A percentile compares a stretch with the other conserved stretches of the same genome.
phyloP scores from a whole-genome alignment of 768 basidiomycete species.

The Mycena rebaudengoi region DNA sequence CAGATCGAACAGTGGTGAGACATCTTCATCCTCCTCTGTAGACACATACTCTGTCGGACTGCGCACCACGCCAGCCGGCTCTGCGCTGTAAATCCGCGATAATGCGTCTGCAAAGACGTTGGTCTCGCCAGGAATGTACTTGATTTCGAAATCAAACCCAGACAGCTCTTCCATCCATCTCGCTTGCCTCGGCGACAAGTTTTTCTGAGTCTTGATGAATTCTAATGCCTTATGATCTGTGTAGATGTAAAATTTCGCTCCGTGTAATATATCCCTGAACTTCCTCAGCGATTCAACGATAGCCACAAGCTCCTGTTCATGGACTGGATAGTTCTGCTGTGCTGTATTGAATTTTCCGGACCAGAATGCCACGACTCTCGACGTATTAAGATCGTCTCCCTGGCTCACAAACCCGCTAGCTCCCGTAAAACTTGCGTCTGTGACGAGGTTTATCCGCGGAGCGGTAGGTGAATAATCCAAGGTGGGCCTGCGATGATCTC shows the following conservation, averaged over 20 bases:
- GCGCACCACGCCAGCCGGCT: conserved; percentile 13
- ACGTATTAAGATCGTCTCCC: conserved; percentile 35
- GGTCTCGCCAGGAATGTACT: conserved; percentile 41
- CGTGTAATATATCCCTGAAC: conserved; percentile 39
- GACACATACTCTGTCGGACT: conserved; percentile 21
- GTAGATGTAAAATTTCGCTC: conserved; percentile 33
- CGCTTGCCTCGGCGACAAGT: conserved; percentile 44
- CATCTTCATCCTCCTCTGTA: background rate
- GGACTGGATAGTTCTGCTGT: conserved; percentile 43
- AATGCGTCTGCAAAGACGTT: conserved; percentile 52
- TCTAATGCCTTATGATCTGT: conserved; percentile 46
- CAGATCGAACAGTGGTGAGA: background rate
- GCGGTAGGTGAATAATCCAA: conserved; percentile 25
- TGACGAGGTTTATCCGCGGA: conserved; percentile 36
- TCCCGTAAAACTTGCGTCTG: conserved; percentile 40
- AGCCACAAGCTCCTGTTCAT: conserved; percentile 49
- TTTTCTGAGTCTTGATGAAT: conserved; percentile 40
- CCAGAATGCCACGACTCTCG: conserved; percentile 43
- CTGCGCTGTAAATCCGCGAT: conserved; percentile 36
- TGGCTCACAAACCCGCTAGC: conserved; percentile 37
- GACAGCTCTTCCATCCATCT: conserved; percentile 49
- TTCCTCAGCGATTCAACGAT: conserved; percentile 44
- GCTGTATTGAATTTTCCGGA: conserved; percentile 43
- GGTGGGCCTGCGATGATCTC: conserved; percentile 26
- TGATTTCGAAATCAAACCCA: conserved; percentile 45